Evolutionary conservation across 768 basidiomycete genomes (phyloP).

Genomic region (Candolleomyces aberdarensis): DNA sequence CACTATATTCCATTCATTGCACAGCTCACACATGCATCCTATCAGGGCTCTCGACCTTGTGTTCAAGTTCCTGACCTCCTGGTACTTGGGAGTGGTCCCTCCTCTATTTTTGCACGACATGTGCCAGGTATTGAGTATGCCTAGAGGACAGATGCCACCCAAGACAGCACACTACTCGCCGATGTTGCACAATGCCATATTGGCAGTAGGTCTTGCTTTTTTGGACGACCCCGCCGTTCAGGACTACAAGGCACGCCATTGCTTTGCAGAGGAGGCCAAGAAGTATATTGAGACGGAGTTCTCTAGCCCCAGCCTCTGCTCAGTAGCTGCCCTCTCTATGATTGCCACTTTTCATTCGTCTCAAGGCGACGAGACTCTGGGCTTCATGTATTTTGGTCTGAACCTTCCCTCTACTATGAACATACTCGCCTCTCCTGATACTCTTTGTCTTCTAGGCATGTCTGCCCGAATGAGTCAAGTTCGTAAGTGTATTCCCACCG

Average conservation of each 20-base stretch:
- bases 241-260: slow-evolving; percentile 38
- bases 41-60: slow-evolving; percentile 40
- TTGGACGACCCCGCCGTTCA: slow-evolving; percentile 42
- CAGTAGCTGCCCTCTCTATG: slow-evolving; percentile 40
- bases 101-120: slow-evolving; percentile 49
- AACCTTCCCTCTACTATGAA: neutral
- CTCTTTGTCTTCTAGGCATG: slow-evolving; percentile 39
- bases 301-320: slow-evolving; percentile 41
- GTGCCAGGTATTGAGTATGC: slow-evolving; percentile 36
- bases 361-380: slow-evolving; percentile 44
- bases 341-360: slow-evolving; percentile 45
- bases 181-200: slow-evolving; percentile 66
- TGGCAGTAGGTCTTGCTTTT: slow-evolving; percentile 43
- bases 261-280: slow-evolving; percentile 43
- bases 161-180: slow-evolving; percentile 64
- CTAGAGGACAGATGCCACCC: slow-evolving; percentile 33
- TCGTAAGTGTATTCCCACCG: slow-evolving; percentile 34
- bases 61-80: slow-evolving; percentile 48
- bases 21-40: neutral
- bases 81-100: slow-evolving; percentile 48
- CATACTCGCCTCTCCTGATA: slow-evolving; percentile 2
- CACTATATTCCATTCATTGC: neutral
- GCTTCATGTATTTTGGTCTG: slow-evolving; percentile 41
- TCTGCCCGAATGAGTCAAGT: slow-evolving; percentile 57
- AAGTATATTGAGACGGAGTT: slow-evolving; percentile 45